Evolutionary conservation across 176 grass and related monocot species (phyloP).

Genomic region (Carex myosuroides): DNA sequence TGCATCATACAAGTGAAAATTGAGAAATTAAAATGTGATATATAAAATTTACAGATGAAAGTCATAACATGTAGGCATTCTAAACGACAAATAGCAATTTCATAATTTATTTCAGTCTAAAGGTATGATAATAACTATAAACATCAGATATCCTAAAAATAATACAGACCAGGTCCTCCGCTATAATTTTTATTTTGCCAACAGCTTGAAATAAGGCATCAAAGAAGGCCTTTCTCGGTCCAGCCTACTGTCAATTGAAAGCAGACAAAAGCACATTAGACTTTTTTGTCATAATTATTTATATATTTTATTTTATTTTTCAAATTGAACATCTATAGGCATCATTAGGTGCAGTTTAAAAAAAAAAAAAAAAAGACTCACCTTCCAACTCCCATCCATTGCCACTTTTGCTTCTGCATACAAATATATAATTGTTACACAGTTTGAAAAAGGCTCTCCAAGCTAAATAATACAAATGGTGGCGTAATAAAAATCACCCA

Average conservation of each 20-base stretch:
- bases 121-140: neutral
- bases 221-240: constrained; percentile 91
- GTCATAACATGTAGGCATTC: neutral
- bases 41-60: neutral
- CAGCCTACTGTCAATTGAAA: constrained; percentile 85
- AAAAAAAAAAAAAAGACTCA: constrained; percentile 24
- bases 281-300: neutral
- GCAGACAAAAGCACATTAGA: neutral
- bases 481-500: neutral
- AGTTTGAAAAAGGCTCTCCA: neutral
- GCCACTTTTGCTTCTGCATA: constrained; percentile 79
- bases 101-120: constrained; percentile 1
- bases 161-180: constrained; percentile 74
- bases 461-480: constrained; percentile 12
- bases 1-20: neutral
- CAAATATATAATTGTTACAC: neutral
- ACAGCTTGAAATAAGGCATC: constrained; percentile 76
- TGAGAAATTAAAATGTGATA: neutral
- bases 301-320: constrained; percentile 6
- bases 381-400: constrained; percentile 78
- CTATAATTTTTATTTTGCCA: constrained; percentile 72
- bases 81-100: constrained; percentile 1
- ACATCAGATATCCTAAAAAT: neutral
- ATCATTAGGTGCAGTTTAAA: neutral
- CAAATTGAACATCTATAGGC: constrained; percentile 25